phyloP scores from a whole-genome alignment of 1,139 yeast species.

The Scheffersomyces illinoinensis region DNA sequence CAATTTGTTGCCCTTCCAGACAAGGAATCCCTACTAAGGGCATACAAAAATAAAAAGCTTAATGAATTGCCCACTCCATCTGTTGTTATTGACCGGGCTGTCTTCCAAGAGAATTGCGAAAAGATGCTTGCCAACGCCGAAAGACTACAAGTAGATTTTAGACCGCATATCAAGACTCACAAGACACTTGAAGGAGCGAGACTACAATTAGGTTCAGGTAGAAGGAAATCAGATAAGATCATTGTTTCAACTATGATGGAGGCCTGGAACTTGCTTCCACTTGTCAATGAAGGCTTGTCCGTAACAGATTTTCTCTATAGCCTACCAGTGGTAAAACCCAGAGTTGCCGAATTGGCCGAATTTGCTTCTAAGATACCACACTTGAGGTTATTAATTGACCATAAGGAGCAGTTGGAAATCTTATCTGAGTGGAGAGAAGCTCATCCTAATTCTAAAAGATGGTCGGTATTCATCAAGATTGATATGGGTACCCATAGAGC shows the following conservation, averaged over 20 bases:
- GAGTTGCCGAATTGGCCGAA: slow-evolving; percentile 51
- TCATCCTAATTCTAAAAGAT: slow-evolving; percentile 28
- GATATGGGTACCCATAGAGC: slow-evolving; percentile 68
- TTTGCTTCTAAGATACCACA: slow-evolving; percentile 41
- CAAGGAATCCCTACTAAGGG: slow-evolving; percentile 21
- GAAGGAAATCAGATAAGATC: slow-evolving; percentile 40
- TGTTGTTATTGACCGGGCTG: slow-evolving; percentile 40
- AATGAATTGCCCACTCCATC: slow-evolving; percentile 57
- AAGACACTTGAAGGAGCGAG: slow-evolving; percentile 46
- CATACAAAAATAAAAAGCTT: slow-evolving; percentile 26
- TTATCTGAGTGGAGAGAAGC: slow-evolving; percentile 37
- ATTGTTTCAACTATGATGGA: slow-evolving; percentile 75
- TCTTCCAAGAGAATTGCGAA: slow-evolving; percentile 26
- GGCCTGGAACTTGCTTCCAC: slow-evolving; percentile 54
- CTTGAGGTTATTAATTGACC: slow-evolving; percentile 64
- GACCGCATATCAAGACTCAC: slow-evolving; percentile 80
- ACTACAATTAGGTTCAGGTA: slow-evolving; percentile 27
- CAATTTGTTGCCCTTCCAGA: slow-evolving; percentile 21
- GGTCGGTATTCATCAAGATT: slow-evolving; percentile 60
- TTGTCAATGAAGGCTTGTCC: slow-evolving; percentile 39
- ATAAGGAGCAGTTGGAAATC: slow-evolving; percentile 52
- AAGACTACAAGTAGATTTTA: slow-evolving; percentile 37
- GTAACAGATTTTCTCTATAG: slow-evolving; percentile 67
- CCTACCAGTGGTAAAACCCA: slow-evolving; percentile 61
- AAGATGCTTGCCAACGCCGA: slow-evolving; percentile 33